These are phyloP conservation scores for Cicer yamashitae DNA, from an alignment of 306 rosid genomes.

Conservation along the genomic window DNA sequence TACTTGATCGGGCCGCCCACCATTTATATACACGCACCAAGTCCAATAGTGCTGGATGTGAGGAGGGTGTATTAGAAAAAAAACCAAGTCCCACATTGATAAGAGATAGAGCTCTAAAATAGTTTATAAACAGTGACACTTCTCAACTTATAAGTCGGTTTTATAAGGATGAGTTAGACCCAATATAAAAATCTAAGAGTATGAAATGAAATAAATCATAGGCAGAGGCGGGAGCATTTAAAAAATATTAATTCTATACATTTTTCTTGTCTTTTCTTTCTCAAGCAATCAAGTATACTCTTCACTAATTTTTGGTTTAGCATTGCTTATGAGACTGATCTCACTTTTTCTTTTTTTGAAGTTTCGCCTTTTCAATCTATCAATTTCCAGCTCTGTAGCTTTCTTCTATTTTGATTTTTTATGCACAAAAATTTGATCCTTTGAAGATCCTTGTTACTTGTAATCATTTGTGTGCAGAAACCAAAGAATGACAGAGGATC, in stretches of 20 bases:
- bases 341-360: constrained; percentile 2
- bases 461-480: constrained; percentile 65
- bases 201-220: constrained; percentile 1
- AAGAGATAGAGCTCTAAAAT: too few species aligned
- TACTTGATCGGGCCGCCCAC: too few species aligned
- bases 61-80: too few species aligned
- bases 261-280: constrained; percentile 8
- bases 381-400: constrained; percentile 29
- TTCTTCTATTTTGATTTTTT: constrained; percentile 21
- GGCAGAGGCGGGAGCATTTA: constrained; percentile 27
- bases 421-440: constrained; percentile 17
- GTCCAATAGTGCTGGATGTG: too few species aligned
- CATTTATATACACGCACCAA: too few species aligned
- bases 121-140: too few species aligned
- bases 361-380: constrained; percentile 29
- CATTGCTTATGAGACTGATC: neutral
- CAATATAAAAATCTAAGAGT: too few species aligned
- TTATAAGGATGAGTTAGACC: too few species aligned
- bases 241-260: constrained; percentile 15
- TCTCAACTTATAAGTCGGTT: too few species aligned
- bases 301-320: neutral
- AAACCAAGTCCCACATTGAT: too few species aligned
- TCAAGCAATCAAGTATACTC: constrained; percentile 22
- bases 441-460: constrained; percentile 37
- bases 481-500: constrained; percentile 99